A percentile compares a stretch with the other conserved stretches of the same genome.
These are phyloP conservation scores for Cyamopsis tetragonoloba DNA, from an alignment of 306 rosid species.

Conservation along the genomic window DNA sequence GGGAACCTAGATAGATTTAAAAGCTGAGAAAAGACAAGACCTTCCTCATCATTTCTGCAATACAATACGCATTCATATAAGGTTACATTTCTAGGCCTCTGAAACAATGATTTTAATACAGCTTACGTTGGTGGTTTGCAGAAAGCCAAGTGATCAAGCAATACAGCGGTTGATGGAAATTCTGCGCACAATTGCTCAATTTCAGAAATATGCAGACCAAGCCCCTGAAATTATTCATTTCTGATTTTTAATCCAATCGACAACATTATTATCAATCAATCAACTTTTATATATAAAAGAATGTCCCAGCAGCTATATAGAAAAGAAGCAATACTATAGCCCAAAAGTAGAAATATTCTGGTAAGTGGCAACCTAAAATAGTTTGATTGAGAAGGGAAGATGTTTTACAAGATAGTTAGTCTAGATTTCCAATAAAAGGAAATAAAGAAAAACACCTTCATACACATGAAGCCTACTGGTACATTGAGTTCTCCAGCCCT, in stretches of 20 bases:
- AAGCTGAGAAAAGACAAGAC: constrained; percentile 54
- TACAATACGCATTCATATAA: constrained; percentile 20
- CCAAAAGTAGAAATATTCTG: background rate
- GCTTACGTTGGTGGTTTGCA: constrained; percentile 84
- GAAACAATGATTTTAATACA: background rate
- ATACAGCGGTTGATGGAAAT: constrained; percentile 71
- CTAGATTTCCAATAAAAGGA: background rate
- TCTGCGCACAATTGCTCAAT: constrained; percentile 78
- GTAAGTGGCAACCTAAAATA: background rate
- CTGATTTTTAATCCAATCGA: constrained; percentile 2
- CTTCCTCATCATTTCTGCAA: constrained; percentile 75
- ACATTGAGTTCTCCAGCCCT: constrained; percentile 83
- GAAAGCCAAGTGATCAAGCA: constrained; percentile 85
- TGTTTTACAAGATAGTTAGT: constrained; percentile 1
- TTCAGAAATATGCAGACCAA: constrained; percentile 67
- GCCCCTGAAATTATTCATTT: constrained; percentile 53
- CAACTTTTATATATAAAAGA: background rate
- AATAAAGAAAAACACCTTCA: constrained; percentile 49
- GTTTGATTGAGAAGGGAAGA: background rate
- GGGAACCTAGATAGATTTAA: constrained; percentile 77
- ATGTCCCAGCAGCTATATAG: background rate
- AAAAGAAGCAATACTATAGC: constrained; percentile 7
- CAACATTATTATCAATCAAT: no score
- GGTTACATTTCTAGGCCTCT: background rate
- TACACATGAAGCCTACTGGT: constrained; percentile 84